Evolutionary conservation across 768 basidiomycete genomes (phyloP).

Genomic region (Boletus sp.): DNA sequence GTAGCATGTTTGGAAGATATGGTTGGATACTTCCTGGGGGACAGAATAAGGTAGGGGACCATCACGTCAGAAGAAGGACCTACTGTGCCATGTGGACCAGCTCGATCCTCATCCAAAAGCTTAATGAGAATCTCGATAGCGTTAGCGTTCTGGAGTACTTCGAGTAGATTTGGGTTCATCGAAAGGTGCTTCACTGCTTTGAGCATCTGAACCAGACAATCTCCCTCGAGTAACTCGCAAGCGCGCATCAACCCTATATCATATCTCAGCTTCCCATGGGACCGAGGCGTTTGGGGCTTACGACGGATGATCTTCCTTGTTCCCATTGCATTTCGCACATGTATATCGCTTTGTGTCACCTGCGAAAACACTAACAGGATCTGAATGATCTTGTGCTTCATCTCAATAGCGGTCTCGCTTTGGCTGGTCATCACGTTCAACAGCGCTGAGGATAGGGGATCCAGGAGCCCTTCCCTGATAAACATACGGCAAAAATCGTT

Average conservation of each 20-base stretch:
- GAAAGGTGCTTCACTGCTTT: slow-evolving; percentile 96
- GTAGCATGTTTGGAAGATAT: slow-evolving; percentile 96
- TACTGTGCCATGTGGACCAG: slow-evolving; percentile 79
- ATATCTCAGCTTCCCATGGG: background rate
- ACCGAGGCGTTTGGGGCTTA: slow-evolving; percentile 41
- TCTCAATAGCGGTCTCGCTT: slow-evolving; percentile 61
- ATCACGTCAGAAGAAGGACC: slow-evolving; percentile 23
- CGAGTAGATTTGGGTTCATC: slow-evolving; percentile 86
- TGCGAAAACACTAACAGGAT: slow-evolving; percentile 91
- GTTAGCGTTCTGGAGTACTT: slow-evolving; percentile 94
- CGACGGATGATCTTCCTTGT: slow-evolving; percentile 86
- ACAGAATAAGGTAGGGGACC: background rate
- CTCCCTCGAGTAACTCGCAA: slow-evolving; percentile 83
- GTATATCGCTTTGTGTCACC: slow-evolving; percentile 92
- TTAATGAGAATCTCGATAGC: slow-evolving; percentile 87
- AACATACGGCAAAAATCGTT: slow-evolving; percentile 99
- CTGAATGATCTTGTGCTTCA: slow-evolving; percentile 86
- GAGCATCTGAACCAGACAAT: slow-evolving; percentile 82
- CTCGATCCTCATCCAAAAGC: slow-evolving; percentile 76
- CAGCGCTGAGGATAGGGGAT: slow-evolving; percentile 87
- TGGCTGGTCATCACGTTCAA: slow-evolving; percentile 81
- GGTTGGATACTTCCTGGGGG: slow-evolving; percentile 89
- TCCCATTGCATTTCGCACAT: slow-evolving; percentile 89
- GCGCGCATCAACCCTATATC: slow-evolving; percentile 72
- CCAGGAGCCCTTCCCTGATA: slow-evolving; percentile 90